These are phyloP conservation scores for Adansonia grandidieri DNA, from an alignment of 441 rosid species.

Conservation along the genomic window DNA sequence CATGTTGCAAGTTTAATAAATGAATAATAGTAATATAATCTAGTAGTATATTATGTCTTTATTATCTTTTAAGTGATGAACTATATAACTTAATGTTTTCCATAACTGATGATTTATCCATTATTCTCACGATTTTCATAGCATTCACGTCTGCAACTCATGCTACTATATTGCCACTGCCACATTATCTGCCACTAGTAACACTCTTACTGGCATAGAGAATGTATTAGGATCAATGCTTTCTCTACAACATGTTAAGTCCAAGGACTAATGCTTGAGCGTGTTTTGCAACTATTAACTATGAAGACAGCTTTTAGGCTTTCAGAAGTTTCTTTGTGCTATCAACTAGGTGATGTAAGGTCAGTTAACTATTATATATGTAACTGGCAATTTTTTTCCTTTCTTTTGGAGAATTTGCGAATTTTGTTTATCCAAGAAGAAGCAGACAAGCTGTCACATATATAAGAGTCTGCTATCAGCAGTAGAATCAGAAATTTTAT, in stretches of 20 bases:
- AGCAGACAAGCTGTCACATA: background rate
- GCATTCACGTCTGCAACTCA: background rate
- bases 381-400: background rate
- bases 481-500: background rate
- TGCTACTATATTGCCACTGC: constrained; percentile 13
- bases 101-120: background rate
- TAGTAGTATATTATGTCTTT: background rate
- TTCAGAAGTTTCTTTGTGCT: background rate
- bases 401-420: background rate
- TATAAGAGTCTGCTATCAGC: background rate
- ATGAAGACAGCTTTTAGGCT: constrained; percentile 3
- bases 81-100: background rate
- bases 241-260: background rate
- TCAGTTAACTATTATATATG: background rate
- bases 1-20: background rate
- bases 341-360: background rate
- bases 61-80: background rate
- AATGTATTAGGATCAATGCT: background rate
- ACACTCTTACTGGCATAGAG: background rate
- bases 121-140: background rate
- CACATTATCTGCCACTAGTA: background rate
- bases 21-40: background rate
- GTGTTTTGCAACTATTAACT: background rate
- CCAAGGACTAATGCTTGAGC: background rate
- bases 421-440: background rate